A percentile compares a stretch with the other conserved stretches of the same genome.
These are phyloP conservation scores for Solanum chiquidenum DNA, from an alignment of 257 asterid species.

Conservation along the genomic window DNA sequence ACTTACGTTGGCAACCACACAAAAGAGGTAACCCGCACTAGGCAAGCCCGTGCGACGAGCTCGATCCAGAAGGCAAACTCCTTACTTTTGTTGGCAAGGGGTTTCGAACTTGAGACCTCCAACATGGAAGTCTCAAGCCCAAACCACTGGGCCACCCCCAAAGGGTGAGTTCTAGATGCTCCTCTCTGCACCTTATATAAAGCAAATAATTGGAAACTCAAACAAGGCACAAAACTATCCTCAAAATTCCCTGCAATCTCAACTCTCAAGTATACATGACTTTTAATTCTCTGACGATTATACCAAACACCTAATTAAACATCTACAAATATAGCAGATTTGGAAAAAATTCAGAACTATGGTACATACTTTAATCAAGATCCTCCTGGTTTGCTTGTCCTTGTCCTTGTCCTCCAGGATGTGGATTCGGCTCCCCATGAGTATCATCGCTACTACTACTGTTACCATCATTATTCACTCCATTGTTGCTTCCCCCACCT, in stretches of 20 bases:
- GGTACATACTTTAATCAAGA: background rate
- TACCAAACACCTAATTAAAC: background rate
- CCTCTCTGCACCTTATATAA: background rate
- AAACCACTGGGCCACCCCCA: background rate
- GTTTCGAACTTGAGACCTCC: background rate
- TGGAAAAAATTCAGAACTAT: background rate
- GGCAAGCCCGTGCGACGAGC: no score
- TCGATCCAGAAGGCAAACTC: background rate
- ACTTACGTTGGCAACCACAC: no score
- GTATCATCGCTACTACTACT: background rate
- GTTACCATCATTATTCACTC: background rate
- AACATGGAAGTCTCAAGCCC: background rate
- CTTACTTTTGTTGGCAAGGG: no score
- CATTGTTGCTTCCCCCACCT: background rate
- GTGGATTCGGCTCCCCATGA: background rate
- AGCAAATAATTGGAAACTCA: background rate
- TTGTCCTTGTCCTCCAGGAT: background rate
- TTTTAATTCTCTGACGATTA: background rate
- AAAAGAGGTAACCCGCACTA: no score
- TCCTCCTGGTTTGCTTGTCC: background rate
- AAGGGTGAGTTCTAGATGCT: background rate
- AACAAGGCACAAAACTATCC: background rate
- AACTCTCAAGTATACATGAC: background rate
- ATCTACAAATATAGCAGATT: background rate
- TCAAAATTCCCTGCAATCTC: background rate